Percentiles rank a stretch among this genome's conserved stretches.
Conservation (phyloP, 768 basidiomycete genomes). For the Boletus huronensis region DNA sequence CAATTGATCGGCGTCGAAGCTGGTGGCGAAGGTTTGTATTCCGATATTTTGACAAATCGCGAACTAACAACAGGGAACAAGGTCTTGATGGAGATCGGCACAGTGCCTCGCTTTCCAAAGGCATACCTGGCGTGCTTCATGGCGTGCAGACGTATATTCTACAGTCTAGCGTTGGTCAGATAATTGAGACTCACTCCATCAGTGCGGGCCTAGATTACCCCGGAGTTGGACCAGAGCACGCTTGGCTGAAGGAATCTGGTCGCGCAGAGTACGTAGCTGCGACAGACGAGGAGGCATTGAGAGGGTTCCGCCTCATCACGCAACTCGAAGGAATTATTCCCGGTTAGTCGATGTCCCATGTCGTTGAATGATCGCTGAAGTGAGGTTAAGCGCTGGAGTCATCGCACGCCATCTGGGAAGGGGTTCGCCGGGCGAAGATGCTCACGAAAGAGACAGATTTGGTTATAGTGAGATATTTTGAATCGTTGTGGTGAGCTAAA, state of each 20-base stretch:
- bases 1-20: constrained; percentile 93
- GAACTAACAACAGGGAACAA: constrained; percentile 11
- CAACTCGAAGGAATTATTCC: constrained; percentile 98
- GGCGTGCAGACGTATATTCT: constrained; percentile 95
- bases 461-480: constrained; percentile 68
- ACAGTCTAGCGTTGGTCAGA: constrained; percentile 86
- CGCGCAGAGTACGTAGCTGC: constrained; percentile 92
- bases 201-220: constrained; percentile 96
- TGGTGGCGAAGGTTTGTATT: constrained; percentile 80
- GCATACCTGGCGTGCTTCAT: constrained; percentile 91
- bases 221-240: constrained; percentile 97
- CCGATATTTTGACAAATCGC: not conserved
- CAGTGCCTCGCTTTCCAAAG: constrained; percentile 90
- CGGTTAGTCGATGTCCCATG: constrained; percentile 42
- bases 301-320: constrained; percentile 88
- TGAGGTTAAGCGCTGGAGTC: constrained; percentile 75
- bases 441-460: constrained; percentile 82
- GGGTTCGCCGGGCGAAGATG: constrained; percentile 78
- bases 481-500: not conserved
- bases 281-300: constrained; percentile 89
- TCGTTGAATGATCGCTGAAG: constrained; percentile 4
- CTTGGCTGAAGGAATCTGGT: constrained; percentile 93
- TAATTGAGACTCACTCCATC: constrained; percentile 95
- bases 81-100: constrained; percentile 82
- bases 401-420: constrained; percentile 94